Percentiles rank a stretch among this genome's conserved stretches.
These are phyloP conservation scores for Nymphaea thermarum DNA, from an alignment of 164 flowering plant species.

Conservation along the genomic window DNA sequence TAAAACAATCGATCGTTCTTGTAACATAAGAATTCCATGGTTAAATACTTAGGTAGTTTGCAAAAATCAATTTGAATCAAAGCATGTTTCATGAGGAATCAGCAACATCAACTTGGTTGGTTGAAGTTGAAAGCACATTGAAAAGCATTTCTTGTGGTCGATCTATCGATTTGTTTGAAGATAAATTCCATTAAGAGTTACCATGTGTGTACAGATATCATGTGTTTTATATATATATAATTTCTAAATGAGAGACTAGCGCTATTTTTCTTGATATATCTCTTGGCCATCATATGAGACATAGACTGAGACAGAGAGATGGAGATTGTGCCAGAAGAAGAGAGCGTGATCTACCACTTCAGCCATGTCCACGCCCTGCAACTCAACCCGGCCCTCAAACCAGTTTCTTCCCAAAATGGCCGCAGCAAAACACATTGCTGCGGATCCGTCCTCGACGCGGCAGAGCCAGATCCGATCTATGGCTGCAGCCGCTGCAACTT, in stretches of 20 bases:
- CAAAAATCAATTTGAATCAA: too few relatives aligned
- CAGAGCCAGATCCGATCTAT: constrained; percentile 3
- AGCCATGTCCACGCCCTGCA: background rate
- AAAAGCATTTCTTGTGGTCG: background rate
- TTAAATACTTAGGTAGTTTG: too few relatives aligned
- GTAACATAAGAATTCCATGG: too few relatives aligned
- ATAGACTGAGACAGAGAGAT: background rate
- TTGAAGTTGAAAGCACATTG: background rate
- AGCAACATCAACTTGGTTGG: background rate
- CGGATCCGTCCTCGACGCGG: background rate
- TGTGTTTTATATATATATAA: too few relatives aligned
- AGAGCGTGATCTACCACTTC: background rate
- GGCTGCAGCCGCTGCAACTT: constrained; percentile 16
- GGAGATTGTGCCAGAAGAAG: background rate
- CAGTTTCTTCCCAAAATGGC: background rate
- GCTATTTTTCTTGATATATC: too few relatives aligned
- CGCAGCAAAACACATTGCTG: background rate
- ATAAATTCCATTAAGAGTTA: background rate
- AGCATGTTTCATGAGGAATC: background rate
- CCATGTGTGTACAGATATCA: background rate
- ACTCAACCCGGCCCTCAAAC: background rate
- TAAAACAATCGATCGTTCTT: too few relatives aligned
- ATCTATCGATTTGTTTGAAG: background rate
- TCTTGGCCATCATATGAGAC: background rate
- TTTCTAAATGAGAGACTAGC: too few relatives aligned